Base-by-base conservation (phyloP, 176 grass and related monocot species). In the Oryza punctata region DNA sequence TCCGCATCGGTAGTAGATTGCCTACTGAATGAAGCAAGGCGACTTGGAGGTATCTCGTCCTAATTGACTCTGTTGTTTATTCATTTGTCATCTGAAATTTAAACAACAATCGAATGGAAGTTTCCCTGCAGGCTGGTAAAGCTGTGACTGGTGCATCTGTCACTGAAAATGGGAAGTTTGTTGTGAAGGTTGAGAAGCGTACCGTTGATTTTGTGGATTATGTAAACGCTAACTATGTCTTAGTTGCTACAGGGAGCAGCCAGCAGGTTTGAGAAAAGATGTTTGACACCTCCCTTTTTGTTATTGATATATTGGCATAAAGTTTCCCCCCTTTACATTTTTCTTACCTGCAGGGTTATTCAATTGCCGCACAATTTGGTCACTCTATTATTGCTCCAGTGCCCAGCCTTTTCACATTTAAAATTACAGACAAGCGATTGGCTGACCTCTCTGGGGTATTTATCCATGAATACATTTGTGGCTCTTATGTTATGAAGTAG, bases 381-480 rank as follows among this genome's bases (percentile, higher is more conserved):
- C 96, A 95, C 78, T 92, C 93, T 65, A 83, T 98, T 78, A 89
- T 95, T 28, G 75, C 92, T 6, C 91, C 93, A 49, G 88, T 95
- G 40, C 96, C 93, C 40, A 98, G 96, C 83, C 76, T 98, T 73
- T 98, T 98, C 85, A 98, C 93, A 69, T 95, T 98, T 78, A 98
- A 98, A 84, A 93, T 95, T 47, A 65, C 83, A 61, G 89, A 98
- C 57, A 64, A 89, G 80, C 57, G 78, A 67, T 67, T 94, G 60
- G 73, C 82, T 49, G 87, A 81, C 68, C 90, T 95, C 21, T 82
- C 92, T 27, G 92, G 95, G 88, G 95, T 98, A 93, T 90, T 72
- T 27, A 74, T 89, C 66, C 40, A 21, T 81, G 77, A 76, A n/a
- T 67, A 26, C 46, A 68, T 25, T 59, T 77, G 16, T 19, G 19